Conservation (phyloP, 495 filamentous ascomycete species). For the Rostrohypoxylon terebratum region DNA sequence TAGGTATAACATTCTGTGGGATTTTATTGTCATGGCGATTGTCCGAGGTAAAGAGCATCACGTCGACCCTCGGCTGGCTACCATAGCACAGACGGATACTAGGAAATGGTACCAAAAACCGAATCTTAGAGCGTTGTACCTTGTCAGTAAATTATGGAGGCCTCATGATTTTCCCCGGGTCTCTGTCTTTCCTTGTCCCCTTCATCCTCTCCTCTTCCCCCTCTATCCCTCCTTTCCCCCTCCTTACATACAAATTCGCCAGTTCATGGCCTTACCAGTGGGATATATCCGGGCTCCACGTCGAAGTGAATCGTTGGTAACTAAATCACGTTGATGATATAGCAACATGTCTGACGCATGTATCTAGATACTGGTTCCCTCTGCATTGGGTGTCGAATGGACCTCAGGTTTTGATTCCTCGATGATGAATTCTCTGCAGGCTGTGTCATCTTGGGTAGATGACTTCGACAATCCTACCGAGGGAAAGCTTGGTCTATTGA, state of each 20-base stretch:
- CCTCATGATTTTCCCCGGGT: background rate
- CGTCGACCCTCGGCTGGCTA: slow-evolving; percentile 39
- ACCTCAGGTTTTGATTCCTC: slow-evolving; percentile 71
- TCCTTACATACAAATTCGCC: background rate
- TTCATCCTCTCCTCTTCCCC: background rate
- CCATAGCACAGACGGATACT: slow-evolving; percentile 54
- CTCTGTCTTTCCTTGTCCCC: too few relatives aligned
- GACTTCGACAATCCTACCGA: slow-evolving; percentile 56
- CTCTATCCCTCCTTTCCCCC: background rate
- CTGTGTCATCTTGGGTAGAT: slow-evolving; percentile 29
- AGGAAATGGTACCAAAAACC: slow-evolving; percentile 66
- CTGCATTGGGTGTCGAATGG: slow-evolving; percentile 69
- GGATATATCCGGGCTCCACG: background rate
- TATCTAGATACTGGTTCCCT: slow-evolving; percentile 59
- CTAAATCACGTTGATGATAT: background rate
- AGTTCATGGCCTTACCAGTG: background rate
- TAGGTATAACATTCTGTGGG: background rate
- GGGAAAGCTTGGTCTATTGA: slow-evolving; percentile 53
- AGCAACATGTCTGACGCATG: slow-evolving; percentile 12
- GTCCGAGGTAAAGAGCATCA: slow-evolving; percentile 41
- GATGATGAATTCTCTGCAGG: slow-evolving; percentile 60
- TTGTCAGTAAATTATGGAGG: slow-evolving; percentile 33
- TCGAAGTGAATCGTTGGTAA: background rate
- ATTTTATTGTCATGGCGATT: slow-evolving; percentile 39
- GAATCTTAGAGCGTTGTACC: slow-evolving; percentile 65